These are phyloP conservation scores for Abrus precatorius DNA, from an alignment of 306 rosid species.

Conservation along the genomic window DNA sequence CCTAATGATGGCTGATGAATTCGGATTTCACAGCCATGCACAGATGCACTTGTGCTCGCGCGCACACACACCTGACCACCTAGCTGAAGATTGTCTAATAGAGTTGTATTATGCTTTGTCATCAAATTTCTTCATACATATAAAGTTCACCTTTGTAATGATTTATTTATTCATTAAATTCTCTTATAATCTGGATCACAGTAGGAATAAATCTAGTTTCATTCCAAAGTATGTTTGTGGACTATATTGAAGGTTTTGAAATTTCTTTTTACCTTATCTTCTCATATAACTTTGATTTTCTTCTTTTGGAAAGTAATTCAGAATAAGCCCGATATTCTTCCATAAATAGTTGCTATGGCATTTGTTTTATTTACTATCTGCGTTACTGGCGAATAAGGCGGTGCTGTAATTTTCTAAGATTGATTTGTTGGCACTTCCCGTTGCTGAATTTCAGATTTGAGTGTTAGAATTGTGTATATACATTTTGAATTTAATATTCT, in stretches of 20 bases:
- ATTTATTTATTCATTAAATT: neutral
- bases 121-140: too few relatives aligned
- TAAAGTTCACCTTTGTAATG: neutral
- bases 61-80: too few relatives aligned
- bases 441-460: neutral
- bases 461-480: neutral
- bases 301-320: slow-evolving; percentile 9
- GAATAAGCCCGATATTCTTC: neutral
- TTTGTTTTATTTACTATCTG: neutral
- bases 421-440: slow-evolving; percentile 13
- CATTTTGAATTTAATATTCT: neutral
- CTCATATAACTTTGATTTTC: neutral
- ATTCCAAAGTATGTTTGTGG: neutral
- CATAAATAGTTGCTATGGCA: neutral
- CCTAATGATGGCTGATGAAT: neutral
- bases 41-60: too few relatives aligned
- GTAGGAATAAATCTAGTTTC: neutral
- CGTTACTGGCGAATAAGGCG: neutral
- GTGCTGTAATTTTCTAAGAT: neutral
- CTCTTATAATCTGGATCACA: neutral
- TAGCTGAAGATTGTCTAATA: too few relatives aligned
- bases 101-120: too few relatives aligned
- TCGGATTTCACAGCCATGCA: too few relatives aligned
- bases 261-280: neutral
- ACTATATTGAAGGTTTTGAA: neutral